Evolutionary conservation across 805 yeast species (phyloP), one percentile per base, ranked within the genome.

Genomic region (Lipomyces sp.): DNA sequence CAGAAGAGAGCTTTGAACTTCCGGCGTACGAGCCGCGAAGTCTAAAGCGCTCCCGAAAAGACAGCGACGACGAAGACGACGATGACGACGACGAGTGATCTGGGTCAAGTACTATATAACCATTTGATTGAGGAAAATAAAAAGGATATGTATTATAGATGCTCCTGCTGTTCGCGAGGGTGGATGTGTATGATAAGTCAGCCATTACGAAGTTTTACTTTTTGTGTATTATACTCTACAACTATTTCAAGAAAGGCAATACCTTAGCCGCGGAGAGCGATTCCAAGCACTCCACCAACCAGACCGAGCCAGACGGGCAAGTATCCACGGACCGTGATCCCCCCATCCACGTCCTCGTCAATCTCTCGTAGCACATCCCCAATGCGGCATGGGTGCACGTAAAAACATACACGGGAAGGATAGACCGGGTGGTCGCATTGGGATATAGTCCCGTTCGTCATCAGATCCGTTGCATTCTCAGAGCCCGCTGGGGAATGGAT

Each of bases 311-410:
- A 57, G 14, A 48, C 22, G 7, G 42, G 11, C 14, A 57, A 42
- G 35, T 57, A 57, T 11, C 43, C 34, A 16, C 33, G 44, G n/a
- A 44, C 5, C 18, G 54, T 7, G 2, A 53, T 31, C 22, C 13
- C 19, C 22, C 29, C 24, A 18, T 36, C 42, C 6, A 28, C 14
- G 26, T 43, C 58, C 5, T 18, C 19, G 39, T 40, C 24, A 19
- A 56, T n/a, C 19, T 16, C 23, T 8, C 23, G n/a, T 57, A 57
- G 47, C 31, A 49, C 51, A 4, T 51, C 58, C 16, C 28, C 49
- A 8, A 58, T 57, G 18, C 22, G 45, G 35, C 61, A 57, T 10
- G 61, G 61, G 37, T 57, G 61, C 11, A 55, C 43, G 39, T 23
- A 57, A 33, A 57, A 51, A 16, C 55, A 24, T 11, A 44, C 51